phyloP scores from a whole-genome alignment of 768 basidiomycete genomes.

The Lactarius deliciosus region DNA sequence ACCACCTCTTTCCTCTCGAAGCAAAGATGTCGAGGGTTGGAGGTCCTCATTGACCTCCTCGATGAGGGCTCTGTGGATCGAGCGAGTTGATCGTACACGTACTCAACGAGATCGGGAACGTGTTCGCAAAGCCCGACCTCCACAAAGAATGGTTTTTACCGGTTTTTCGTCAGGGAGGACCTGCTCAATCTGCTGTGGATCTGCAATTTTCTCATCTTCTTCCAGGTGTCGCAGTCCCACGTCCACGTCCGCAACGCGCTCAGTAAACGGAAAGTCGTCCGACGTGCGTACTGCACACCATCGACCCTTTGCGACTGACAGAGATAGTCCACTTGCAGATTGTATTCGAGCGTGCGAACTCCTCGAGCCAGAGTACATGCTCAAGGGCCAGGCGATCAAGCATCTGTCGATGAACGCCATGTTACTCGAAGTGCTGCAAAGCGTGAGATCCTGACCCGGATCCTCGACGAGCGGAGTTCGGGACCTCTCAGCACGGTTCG shows the following conservation, averaged over 20 bases:
- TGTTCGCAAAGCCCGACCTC: slow-evolving; percentile 88
- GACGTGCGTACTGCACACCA: slow-evolving; percentile 57
- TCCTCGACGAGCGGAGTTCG: slow-evolving; percentile 77
- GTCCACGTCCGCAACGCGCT: slow-evolving; percentile 90
- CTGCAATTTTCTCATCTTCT: slow-evolving; percentile 62
- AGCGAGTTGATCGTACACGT: slow-evolving; percentile 89
- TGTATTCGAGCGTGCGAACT: slow-evolving; percentile 85
- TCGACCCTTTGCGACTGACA: slow-evolving; percentile 5
- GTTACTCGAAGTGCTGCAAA: slow-evolving; percentile 89
- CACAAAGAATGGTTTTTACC: slow-evolving; percentile 96
- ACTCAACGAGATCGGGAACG: slow-evolving; percentile 89
- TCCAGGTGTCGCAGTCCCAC: slow-evolving; percentile 94
- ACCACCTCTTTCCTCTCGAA: too few relatives aligned
- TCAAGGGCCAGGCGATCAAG: slow-evolving; percentile 80
- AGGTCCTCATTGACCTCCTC: slow-evolving; percentile 90
- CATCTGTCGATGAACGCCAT: slow-evolving; percentile 93
- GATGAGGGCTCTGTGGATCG: slow-evolving; percentile 93
- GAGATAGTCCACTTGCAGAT: slow-evolving; percentile 47
- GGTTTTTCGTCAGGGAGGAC: slow-evolving; percentile 97
- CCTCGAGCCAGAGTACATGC: slow-evolving; percentile 81
- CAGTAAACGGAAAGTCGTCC: slow-evolving; percentile 83
- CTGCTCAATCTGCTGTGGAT: slow-evolving; percentile 61
- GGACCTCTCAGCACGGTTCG: slow-evolving; percentile 80
- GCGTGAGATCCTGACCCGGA: slow-evolving; percentile 89
- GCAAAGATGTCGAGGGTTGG: slow-evolving; percentile 70